Conservation (phyloP, 116 monocot genomes). For the Zostera marina region DNA sequence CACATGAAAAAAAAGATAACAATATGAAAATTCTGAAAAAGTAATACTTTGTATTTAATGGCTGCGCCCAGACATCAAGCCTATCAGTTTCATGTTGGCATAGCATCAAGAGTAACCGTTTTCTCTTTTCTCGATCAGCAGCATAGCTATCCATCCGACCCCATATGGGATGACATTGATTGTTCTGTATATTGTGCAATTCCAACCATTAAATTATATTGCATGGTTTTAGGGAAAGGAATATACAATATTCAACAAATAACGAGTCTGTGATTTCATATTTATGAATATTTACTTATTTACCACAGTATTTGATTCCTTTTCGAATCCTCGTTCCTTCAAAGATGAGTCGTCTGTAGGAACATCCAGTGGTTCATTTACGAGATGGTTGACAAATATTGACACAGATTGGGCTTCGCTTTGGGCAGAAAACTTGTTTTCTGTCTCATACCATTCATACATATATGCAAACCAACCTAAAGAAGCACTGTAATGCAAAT, state of each 20-base stretch:
- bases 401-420: conserved; percentile 95
- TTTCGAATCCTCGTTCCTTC: conserved; percentile 35
- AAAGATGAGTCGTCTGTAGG: conserved; percentile 33
- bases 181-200: conserved; percentile 20
- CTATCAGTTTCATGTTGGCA: conserved; percentile 96
- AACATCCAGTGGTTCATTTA: conserved; percentile 34
- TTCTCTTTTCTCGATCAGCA: conserved; percentile 66
- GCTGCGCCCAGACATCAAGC: conserved; percentile 97
- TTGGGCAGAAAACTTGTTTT: conserved; percentile 58
- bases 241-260: neutral
- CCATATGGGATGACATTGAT: conserved; percentile 82
- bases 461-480: conserved; percentile 92
- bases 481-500: conserved; percentile 39
- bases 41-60: conserved; percentile 65
- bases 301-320: conserved; percentile 46
- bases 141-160: conserved; percentile 71
- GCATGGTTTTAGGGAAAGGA: neutral
- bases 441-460: conserved; percentile 87
- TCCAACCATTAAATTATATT: neutral
- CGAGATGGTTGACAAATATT: conserved; percentile 64
- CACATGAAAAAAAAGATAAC: neutral
- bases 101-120: conserved; percentile 74
- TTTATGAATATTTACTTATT: neutral
- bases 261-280: neutral
- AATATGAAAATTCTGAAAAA: conserved; percentile 1